Evolutionary conservation across 768 basidiomycete genomes (phyloP).

Genomic region (Calocera cornea): DNA sequence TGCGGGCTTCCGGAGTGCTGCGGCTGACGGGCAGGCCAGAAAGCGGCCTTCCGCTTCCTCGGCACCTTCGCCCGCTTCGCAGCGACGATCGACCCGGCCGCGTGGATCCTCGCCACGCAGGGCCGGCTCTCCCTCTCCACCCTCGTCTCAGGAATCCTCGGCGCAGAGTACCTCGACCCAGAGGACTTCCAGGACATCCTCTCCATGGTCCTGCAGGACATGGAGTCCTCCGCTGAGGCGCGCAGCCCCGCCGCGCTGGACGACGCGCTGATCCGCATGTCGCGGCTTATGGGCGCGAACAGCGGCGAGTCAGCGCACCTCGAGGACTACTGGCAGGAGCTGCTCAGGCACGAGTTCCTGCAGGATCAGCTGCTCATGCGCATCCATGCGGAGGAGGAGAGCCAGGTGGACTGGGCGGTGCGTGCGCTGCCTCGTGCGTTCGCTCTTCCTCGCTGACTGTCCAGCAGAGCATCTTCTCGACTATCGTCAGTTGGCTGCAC

Average conservation of each 20-base stretch:
- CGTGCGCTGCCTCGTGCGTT: not conserved
- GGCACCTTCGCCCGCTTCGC: no score
- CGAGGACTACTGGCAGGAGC: not conserved
- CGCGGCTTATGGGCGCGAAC: not conserved
- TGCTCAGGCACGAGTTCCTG: not conserved
- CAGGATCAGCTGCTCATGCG: not conserved
- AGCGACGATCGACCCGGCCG: not conserved
- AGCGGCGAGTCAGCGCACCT: not conserved
- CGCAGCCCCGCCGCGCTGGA: not conserved
- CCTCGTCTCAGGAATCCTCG: not conserved
- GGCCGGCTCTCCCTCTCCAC: not conserved
- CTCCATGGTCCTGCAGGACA: not conserved
- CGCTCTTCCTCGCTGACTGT: not conserved
- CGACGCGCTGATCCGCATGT: not conserved
- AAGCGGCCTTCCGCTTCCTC: no score
- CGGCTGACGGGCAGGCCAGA: no score
- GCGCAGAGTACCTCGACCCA: not conserved
- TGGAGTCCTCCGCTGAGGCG: not conserved
- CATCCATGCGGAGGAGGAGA: not conserved
- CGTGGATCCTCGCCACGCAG: not conserved
- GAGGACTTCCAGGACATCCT: not conserved
- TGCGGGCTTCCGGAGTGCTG: no score
- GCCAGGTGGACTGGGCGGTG: not conserved
- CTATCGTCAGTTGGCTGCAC: no score
- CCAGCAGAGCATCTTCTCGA: no score